Conservation (phyloP, 169 alveolate genomes). For the Eimeria acervulina region DNA sequence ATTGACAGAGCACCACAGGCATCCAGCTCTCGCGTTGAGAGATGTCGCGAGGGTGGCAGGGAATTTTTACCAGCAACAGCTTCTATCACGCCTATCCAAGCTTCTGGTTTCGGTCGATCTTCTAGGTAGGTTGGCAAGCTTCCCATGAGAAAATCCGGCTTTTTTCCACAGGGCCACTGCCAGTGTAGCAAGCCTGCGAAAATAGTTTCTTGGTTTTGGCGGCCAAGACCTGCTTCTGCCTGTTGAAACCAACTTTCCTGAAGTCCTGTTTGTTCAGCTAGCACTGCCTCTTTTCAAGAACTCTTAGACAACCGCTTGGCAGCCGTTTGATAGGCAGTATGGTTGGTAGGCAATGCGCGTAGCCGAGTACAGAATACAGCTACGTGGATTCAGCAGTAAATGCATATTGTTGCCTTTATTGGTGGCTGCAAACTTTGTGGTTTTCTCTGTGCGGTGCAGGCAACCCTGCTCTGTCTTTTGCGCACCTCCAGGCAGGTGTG, state of each 20-base stretch:
- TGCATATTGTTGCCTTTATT: not conserved
- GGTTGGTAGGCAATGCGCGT: not conserved
- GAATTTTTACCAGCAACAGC: slow-evolving; percentile 78
- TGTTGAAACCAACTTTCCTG: not conserved
- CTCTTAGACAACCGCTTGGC: not conserved
- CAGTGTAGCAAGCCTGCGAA: not conserved
- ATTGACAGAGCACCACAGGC: slow-evolving; percentile 44
- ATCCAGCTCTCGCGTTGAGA: slow-evolving; percentile 48
- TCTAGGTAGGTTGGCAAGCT: slow-evolving; percentile 75
- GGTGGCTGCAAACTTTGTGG: not conserved
- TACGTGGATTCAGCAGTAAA: not conserved
- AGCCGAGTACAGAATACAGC: not conserved
- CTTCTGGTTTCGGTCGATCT: slow-evolving; percentile 80
- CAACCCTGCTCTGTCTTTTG: slow-evolving; percentile 83
- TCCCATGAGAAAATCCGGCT: not conserved
- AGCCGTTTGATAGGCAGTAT: not conserved
- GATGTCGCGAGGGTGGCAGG: slow-evolving; percentile 52
- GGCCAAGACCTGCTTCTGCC: not conserved
- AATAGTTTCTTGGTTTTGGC: not conserved
- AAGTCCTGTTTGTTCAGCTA: not conserved
- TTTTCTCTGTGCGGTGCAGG: slow-evolving; percentile 31
- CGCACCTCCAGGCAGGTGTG: slow-evolving; percentile 84
- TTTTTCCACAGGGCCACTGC: not conserved
- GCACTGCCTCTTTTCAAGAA: not conserved
- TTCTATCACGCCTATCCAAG: slow-evolving; percentile 72